These are phyloP conservation scores for Trichoderma gracile DNA, from an alignment of 2,329 filamentous ascomycete species.

Conservation along the genomic window DNA sequence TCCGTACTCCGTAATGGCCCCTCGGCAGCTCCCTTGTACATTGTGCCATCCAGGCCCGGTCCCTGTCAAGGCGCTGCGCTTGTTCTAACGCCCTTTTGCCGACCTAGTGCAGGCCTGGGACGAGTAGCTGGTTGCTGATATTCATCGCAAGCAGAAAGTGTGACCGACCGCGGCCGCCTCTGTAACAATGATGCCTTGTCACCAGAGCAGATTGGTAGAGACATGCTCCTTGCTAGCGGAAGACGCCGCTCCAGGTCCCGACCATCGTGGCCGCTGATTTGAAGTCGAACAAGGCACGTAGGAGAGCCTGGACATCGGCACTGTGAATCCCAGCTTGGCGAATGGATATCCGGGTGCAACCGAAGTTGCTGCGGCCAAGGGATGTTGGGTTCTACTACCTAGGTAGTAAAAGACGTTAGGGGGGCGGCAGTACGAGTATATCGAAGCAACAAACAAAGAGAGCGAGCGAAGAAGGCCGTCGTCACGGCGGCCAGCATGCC, in stretches of 20 bases:
- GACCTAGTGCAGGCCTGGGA: not conserved
- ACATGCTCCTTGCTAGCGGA: not conserved
- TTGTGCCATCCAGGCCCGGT: conserved; percentile 8
- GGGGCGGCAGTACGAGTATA: not conserved
- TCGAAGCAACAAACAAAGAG: not conserved
- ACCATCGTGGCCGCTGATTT: too few species aligned
- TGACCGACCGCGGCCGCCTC: conserved; percentile 18
- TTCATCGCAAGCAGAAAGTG: not conserved
- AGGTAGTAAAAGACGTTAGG: not conserved
- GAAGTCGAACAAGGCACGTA: not conserved
- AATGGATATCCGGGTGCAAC: conserved; percentile 17
- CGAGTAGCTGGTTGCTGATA: too few species aligned
- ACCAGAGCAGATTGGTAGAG: not conserved
- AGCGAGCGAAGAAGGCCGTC: not conserved
- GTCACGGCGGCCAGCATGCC: not conserved
- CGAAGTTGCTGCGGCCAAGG: conserved; percentile 5
- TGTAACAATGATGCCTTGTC: not conserved
- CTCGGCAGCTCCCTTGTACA: conserved; percentile 32
- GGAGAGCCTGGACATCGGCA: not conserved
- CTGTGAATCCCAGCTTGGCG: conserved; percentile 16
- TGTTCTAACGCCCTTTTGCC: conserved; percentile 21
- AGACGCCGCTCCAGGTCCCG: too few species aligned
- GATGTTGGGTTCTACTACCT: not conserved
- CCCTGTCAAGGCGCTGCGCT: conserved; percentile 21
- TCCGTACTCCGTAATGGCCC: conserved; percentile 18